phyloP scores from a whole-genome alignment of 305 asterid genomes.

The Solanum chacoense region DNA sequence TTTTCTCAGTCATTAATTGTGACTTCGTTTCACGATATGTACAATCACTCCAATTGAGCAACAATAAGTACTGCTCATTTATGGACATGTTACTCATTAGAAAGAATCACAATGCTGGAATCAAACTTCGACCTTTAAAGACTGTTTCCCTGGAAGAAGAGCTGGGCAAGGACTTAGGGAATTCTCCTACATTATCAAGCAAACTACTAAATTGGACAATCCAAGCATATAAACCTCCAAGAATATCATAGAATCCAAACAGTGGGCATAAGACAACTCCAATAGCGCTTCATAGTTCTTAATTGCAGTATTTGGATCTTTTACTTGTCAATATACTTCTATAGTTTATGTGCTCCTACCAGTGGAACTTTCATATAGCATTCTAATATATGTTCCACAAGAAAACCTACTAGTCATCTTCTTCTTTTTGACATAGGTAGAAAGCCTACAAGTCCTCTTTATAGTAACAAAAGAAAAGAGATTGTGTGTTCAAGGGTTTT shows the following conservation, averaged over 20 bases:
- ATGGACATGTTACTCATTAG: background rate
- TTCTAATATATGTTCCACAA: background rate
- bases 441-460: background rate
- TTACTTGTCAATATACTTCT: background rate
- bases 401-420: background rate
- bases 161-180: background rate
- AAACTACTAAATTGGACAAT: background rate
- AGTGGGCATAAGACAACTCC: background rate
- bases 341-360: background rate
- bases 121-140: background rate
- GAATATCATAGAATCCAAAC: background rate
- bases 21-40: background rate
- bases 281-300: background rate
- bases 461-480: background rate
- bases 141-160: background rate
- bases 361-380: background rate
- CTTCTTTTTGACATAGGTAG: background rate
- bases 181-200: background rate
- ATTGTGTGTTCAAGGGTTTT: background rate
- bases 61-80: background rate
- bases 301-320: background rate
- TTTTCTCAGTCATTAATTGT: background rate
- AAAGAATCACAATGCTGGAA: background rate
- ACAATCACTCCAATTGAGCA: background rate
- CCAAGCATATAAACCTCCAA: background rate